Base-by-base conservation (phyloP, 352 stramenopile genomes). In the Globisporangium camurandrum region DNA sequence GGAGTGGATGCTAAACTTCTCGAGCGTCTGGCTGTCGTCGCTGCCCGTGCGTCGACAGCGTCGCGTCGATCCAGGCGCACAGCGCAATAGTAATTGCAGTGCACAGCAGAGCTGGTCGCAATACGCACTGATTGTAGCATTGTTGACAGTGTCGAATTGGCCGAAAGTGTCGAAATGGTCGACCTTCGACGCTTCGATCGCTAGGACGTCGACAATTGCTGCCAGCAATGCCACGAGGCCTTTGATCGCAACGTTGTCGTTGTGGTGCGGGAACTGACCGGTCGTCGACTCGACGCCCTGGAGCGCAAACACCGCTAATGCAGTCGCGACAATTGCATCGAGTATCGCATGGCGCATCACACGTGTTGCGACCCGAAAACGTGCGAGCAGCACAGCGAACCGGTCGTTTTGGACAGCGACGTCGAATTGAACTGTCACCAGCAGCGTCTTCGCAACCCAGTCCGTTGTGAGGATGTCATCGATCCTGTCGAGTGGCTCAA, bases 251-350 rank as follows among this genome's bases (percentile, higher is more conserved):
- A 89, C 73, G 37, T 54, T 54, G 14, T 64, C 49, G 26, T 84
- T 58, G 23, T 66, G 51, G 3, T n/a, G n/a, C n/a, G 65, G 62
- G 27, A 43, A 49, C 9, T 48, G 28, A 7, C 51, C 50, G 39
- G 16, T 19, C 4, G 38, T 10, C 14, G 52, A 38, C 12, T 71
- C 59, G 1, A 49, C 30, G 19, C 69, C 57, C 61, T 87, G 78
- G 47, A 87, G 69, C 43, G 86, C 61, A 46, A 67, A 89, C 51
- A 89, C 85, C 2, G 78, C 73, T n/a, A 89, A 54, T 3, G 69
- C 73, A 2, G 69, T 62, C 3, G 61, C 57, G 1, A 61, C 51
- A 5, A 68, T 41, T 14, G 59, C 58, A 20, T 81, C 54, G 20
- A 85, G 33, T 24, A 87, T 57, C 42, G 47, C 59, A n/a, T n/a